phyloP scores from a whole-genome alignment of 1,284 basidiomycete genomes.

The Pascua sp. region DNA sequence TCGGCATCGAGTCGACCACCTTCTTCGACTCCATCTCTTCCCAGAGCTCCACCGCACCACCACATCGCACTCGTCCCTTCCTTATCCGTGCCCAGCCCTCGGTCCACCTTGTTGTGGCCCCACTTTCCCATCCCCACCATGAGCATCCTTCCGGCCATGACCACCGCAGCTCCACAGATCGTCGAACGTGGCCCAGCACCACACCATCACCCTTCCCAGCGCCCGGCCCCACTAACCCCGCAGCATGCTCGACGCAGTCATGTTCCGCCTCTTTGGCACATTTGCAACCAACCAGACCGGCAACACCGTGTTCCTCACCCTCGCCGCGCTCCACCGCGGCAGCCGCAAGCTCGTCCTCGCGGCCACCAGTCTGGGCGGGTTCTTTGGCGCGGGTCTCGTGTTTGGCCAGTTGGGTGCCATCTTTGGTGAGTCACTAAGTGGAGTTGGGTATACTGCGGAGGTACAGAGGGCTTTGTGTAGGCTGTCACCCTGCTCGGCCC shows the following conservation, averaged over 20 bases:
- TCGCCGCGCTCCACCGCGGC: slow-evolving; percentile 9
- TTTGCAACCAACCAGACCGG: slow-evolving; percentile 21
- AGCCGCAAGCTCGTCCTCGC: slow-evolving; percentile 12
- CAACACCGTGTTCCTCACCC: slow-evolving; percentile 20
- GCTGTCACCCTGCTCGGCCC: no score
- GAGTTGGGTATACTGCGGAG: no score
- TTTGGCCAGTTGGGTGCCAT: slow-evolving; percentile 27
- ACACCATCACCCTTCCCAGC: neutral
- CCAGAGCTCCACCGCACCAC: no score
- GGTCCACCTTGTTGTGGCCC: no score
- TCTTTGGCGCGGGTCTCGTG: slow-evolving; percentile 21
- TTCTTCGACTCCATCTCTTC: no score
- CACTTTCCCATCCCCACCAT: no score
- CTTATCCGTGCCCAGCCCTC: no score
- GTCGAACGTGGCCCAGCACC: neutral
- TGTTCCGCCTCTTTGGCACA: slow-evolving; percentile 12
- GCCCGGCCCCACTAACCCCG: slow-evolving; percentile 1
- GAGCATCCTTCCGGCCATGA: no score
- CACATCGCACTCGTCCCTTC: no score
- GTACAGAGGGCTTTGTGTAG: no score
- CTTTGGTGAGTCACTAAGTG: slow-evolving; percentile 16
- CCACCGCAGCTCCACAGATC: neutral
- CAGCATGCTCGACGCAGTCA: slow-evolving; percentile 19
- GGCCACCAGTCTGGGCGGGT: slow-evolving; percentile 16
- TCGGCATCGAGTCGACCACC: no score